A percentile compares a stretch with the other conserved stretches of the same genome.
phyloP scores from a whole-genome alignment of 805 yeast species.

The Wickerhamiella cacticola region DNA sequence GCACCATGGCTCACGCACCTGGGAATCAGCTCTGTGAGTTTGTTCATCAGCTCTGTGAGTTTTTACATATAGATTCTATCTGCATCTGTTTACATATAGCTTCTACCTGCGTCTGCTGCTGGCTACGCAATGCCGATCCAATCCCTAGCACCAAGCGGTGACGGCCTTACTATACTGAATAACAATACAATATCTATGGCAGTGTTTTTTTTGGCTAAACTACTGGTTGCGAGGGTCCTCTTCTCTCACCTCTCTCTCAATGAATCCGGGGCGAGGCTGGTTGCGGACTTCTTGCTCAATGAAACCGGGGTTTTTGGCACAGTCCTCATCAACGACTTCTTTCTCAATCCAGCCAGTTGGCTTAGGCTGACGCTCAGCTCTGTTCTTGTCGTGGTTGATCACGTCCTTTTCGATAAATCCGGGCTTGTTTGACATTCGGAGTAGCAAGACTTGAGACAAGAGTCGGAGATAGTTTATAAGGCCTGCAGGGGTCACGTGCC shows the following conservation, averaged over 20 bases:
- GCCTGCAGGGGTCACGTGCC: background rate
- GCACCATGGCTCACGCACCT: no score
- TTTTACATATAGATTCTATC: no score
- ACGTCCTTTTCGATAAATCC: background rate
- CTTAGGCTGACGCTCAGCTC: background rate
- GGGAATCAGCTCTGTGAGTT: no score
- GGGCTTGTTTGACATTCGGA: background rate
- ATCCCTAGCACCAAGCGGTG: no score
- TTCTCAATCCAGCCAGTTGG: background rate
- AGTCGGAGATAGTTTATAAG: background rate
- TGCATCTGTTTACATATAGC: no score
- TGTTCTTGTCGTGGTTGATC: background rate
- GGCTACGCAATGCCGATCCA: no score
- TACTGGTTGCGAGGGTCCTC: background rate
- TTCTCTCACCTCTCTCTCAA: background rate
- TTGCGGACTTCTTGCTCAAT: background rate
- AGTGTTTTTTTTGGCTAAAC: no score
- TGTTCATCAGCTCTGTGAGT: no score
- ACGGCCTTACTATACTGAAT: no score
- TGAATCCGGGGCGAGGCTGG: background rate
- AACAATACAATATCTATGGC: no score
- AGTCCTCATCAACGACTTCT: background rate
- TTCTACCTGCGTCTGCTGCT: no score
- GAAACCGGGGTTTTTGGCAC: background rate
- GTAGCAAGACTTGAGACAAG: no score